Evolutionary conservation across 441 rosid genomes (phyloP), one percentile per base, ranked within the genome.

Genomic region (Daphne laureola): DNA sequence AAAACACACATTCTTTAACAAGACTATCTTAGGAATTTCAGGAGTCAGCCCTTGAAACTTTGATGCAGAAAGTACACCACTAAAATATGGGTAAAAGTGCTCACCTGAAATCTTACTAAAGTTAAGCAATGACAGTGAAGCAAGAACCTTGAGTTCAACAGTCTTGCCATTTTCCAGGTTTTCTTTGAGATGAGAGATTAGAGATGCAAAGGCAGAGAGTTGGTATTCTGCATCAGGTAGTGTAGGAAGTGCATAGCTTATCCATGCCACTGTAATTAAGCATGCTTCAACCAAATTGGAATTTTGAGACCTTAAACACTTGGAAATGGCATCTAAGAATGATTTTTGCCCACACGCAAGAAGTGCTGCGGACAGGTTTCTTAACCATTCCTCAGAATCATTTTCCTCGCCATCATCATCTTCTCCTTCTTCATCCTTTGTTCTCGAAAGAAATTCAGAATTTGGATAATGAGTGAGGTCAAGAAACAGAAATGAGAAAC

Each of bases 51-150:
- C 38, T 31, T 31, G 38, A 31, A 31, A 31, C 38, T 31, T 5
- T 31, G 38, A 31, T 31, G 38, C 4, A 7, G 6, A 9, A 31
- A 31, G 2, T 7, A 31, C 11, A 7, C 1, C 38, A 31, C 38
- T 31, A 9, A 9, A 31, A 31, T 31, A 31, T 31, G 38, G 38
- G 38, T 31, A 51, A 40, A 21, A 21, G 17, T 45, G 27, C 72
- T 59, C 52, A 80, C 86, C 90, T 74, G 84, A 67, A 61, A 67
- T 62, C 66, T 73, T 72, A 58, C 75, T 74, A 57, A 83, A 76
- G 63, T 69, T 76, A 4, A 78, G 69, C n/a, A 83, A 68, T 15
- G 76, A 74, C 45, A 74, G 46, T 31, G 86, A 83, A 53, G 86
- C 84, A 53, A 80, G 81, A 58, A 76, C 69, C 64, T 67, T 74